Evolutionary conservation across 495 filamentous ascomycete genomes (phyloP), one percentile per base, ranked within the genome.

Genomic region (Hypoxylon crocopeplum): DNA sequence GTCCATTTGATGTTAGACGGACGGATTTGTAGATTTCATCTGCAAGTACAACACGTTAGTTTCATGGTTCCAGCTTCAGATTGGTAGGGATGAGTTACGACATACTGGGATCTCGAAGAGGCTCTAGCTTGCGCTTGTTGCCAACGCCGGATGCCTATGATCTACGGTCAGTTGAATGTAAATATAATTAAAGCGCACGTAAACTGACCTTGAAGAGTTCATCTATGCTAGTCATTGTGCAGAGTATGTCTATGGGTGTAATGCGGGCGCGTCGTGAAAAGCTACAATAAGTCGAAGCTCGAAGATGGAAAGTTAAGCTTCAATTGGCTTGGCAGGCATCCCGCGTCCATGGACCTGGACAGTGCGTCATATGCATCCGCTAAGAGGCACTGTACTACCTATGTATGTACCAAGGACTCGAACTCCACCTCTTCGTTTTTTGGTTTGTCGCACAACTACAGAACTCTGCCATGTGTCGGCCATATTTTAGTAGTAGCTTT

Each of bases 21-120:
- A 87, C 84, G n/a, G 90, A 86, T 77, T 99, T 98, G 81, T 93
- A 94, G 49, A 90, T 77, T 67, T 89, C 80, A 75, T 84, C 88
- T 91, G 45, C 40, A n/a, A 41, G 10, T 37, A 32, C 5, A 25
- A 22, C 45, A 20, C 49, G 48, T 59, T 15, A 52, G 37, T 20
- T 22, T 36, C 41, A n/a, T n/a, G n/a, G n/a, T n/a, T n/a, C n/a
- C n/a, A n/a, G n/a, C n/a, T n/a, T n/a, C n/a, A n/a, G n/a, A n/a
- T n/a, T n/a, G n/a, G n/a, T n/a, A n/a, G n/a, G n/a, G n/a, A n/a
- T n/a, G n/a, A n/a, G n/a, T n/a, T n/a, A 48, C 45, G 38, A 73
- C 84, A 69, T 77, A 93, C 89, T 86, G 53, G 88, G 86, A 73
- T 93, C 84, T 66, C 79, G 77, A 30, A 82, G 72, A 19, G 84